Evolutionary conservation across 768 basidiomycete genomes (phyloP).

Genomic region (Boletus edulis): DNA sequence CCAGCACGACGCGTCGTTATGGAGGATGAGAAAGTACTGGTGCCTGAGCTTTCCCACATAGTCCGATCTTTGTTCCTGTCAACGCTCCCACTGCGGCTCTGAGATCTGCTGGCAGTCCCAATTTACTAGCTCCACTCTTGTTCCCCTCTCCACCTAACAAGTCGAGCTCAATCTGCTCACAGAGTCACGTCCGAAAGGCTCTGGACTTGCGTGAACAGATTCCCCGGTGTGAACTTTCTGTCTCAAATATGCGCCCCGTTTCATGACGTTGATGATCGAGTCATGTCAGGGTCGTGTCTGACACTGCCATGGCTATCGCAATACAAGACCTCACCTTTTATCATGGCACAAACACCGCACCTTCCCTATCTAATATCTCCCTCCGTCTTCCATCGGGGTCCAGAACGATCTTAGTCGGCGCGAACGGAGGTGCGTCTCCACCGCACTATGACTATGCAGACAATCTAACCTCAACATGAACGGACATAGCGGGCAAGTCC

Average conservation of each 20-base stretch:
- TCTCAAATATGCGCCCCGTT: neutral
- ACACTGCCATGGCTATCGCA: slow-evolving; percentile 24
- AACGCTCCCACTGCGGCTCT: too few species aligned
- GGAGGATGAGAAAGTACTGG: neutral
- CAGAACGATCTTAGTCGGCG: slow-evolving; percentile 84
- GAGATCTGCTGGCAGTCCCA: too few species aligned
- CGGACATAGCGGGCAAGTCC: slow-evolving; percentile 82
- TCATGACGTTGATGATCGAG: neutral
- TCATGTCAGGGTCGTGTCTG: neutral
- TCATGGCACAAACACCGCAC: slow-evolving; percentile 41
- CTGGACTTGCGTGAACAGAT: too few species aligned
- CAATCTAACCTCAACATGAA: neutral
- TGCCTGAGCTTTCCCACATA: slow-evolving; percentile 1
- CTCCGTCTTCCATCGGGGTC: slow-evolving; percentile 71
- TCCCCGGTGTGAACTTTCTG: neutral
- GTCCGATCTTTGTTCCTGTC: neutral
- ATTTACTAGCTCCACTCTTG: too few species aligned
- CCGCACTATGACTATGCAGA: neutral
- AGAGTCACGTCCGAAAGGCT: too few species aligned
- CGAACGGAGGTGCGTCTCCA: slow-evolving; percentile 77
- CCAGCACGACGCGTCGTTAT: slow-evolving; percentile 1
- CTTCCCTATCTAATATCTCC: slow-evolving; percentile 63
- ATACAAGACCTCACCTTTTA: slow-evolving; percentile 56
- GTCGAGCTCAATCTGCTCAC: too few species aligned
- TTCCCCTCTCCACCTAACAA: too few species aligned